Evolutionary conservation across 192 early-diverging fungal genomes (phyloP), one percentile per base, ranked within the genome.

Genomic region (Coemansia sp.): DNA sequence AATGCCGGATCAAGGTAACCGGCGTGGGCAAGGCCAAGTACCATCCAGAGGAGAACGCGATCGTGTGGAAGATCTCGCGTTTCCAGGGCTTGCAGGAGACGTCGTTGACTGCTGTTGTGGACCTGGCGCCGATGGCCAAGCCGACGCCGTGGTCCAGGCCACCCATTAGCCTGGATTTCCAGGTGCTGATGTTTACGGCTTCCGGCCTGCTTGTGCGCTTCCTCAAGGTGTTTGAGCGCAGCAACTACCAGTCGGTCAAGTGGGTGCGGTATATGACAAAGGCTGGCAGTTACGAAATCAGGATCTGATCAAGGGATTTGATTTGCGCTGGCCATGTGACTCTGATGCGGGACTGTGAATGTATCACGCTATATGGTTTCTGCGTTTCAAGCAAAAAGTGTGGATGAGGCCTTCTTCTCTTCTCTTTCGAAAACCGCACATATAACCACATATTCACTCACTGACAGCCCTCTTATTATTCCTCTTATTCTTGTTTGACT

Each of bases 211-310:
- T 97, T 72, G 97, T 99, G 30, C 86, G 94, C 60, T 99, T 96
- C 86, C 80, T 99, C 67, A 99, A 99, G 86, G 91, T 99, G 29
- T 97, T 96, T 86, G 97, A 99, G 66, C 95, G 94, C 83, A 89
- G 90, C 51, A 92, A 92, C 72, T 99, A 99, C 75, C 89, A 94
- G 67, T 92, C 91, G 73, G 94, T 99, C 50, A 99, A 99, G 84
- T 99, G 97, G 97, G 97, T 99, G 11, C 87, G 97, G 42, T 99
- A 99, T 79, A 93, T 96, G 92, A 96, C 97, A 45, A 94, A 96
- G 68, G 95, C 96, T 5, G 75, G 75, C 38, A 77, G 75, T 66
- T 77, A 83, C 57, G 68, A 77, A 57, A 77, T 83, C 58, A 61
- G 80, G 32, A 75, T 83, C 20, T 77, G 56, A 56, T 6, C 17